Conservation (phyloP, 176 grass and related monocot species). For the Otatea glauca region DNA sequence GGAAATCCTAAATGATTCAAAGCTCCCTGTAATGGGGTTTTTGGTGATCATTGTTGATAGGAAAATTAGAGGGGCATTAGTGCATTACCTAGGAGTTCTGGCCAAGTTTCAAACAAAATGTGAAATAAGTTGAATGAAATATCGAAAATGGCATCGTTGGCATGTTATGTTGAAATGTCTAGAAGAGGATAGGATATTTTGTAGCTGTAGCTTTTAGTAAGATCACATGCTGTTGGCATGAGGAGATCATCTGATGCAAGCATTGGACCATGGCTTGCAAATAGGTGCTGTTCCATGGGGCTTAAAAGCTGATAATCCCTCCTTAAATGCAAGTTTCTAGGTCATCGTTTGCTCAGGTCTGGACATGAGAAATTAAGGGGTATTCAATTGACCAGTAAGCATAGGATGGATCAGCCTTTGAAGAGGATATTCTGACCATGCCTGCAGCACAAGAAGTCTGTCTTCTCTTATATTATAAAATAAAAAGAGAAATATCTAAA, state of each 20-base stretch:
- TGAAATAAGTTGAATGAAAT: slow-evolving; percentile 30
- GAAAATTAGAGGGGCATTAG: not conserved
- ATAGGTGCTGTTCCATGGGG: not conserved
- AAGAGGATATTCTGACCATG: not conserved
- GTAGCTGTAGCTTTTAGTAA: not conserved
- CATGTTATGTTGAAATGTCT: not conserved
- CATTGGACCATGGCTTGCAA: not conserved
- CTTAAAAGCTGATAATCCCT: not conserved
- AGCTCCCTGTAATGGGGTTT: not conserved
- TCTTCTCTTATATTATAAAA: no score
- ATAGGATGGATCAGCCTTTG: not conserved
- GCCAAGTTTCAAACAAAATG: not conserved
- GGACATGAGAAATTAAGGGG: not conserved
- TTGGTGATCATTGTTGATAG: slow-evolving; percentile 1
- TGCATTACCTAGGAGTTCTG: not conserved
- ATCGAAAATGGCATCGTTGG: not conserved
- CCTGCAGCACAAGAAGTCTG: not conserved
- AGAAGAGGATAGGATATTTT: not conserved
- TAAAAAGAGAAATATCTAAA: no score
- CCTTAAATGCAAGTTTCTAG: slow-evolving; percentile 23
- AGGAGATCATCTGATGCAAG: not conserved
- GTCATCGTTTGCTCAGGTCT: not conserved
- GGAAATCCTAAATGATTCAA: not conserved
- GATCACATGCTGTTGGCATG: not conserved
- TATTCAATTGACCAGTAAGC: slow-evolving; percentile 26